phyloP scores from a whole-genome alignment of 2,329 filamentous ascomycete species.

The Drechmeria coniospora region DNA sequence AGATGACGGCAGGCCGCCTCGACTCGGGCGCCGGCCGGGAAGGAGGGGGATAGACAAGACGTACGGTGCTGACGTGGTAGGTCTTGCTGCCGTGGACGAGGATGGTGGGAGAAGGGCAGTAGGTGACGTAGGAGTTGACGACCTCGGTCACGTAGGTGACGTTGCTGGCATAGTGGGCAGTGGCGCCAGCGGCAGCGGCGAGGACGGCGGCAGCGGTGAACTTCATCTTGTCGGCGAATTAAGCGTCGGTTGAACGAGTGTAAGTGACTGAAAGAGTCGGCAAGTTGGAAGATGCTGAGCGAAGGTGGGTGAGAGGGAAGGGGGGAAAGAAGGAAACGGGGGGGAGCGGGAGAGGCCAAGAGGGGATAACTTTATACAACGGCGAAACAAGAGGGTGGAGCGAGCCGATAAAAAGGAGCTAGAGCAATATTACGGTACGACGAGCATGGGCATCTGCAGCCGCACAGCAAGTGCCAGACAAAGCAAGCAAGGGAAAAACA shows the following conservation, averaged over 20 bases:
- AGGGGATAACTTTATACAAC: constrained; percentile 33
- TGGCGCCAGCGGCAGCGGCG: constrained; percentile 35
- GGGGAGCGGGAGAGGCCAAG: constrained; percentile 16
- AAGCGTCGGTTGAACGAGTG: constrained; percentile 36
- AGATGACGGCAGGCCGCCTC: too few species aligned
- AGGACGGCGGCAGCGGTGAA: constrained; percentile 38
- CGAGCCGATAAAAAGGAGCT: too few species aligned
- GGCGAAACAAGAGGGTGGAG: not conserved
- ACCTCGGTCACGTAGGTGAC: constrained; percentile 48
- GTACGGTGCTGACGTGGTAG: constrained; percentile 52
- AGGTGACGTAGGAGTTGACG: constrained; percentile 52
- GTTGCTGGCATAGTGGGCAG: constrained; percentile 25
- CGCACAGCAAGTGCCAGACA: too few species aligned
- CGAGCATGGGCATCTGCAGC: too few species aligned
- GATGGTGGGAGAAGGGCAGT: constrained; percentile 52
- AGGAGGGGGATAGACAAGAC: constrained; percentile 8
- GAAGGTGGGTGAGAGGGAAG: constrained; percentile 34
- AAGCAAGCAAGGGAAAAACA: too few species aligned
- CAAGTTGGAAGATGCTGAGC: constrained; percentile 21
- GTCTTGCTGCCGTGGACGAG: constrained; percentile 49
- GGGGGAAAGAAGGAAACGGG: constrained; percentile 20
- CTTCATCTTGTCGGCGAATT: constrained; percentile 50
- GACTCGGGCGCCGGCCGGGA: too few species aligned
- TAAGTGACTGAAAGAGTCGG: constrained; percentile 42
- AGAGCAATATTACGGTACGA: too few species aligned